Base-by-base conservation (phyloP, 2,329 filamentous ascomycete species). In the Coniochaeta sp. region DNA sequence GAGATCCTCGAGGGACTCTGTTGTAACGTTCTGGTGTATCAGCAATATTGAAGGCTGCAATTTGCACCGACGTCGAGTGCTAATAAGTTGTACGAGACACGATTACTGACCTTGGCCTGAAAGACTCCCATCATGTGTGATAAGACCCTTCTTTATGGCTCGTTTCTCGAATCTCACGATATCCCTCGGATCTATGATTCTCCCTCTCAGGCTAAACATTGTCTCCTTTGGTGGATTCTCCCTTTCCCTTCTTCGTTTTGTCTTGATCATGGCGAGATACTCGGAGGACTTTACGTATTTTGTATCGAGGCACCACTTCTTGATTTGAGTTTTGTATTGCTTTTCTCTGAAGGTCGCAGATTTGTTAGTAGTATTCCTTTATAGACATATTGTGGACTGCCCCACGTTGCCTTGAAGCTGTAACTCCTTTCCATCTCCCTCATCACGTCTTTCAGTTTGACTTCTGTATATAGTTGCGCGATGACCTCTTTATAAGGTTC, bases 391-490 rank as follows among this genome's bases (percentile, higher is more conserved):
- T 22, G 31, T 58, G 12, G 34, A 40, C 14, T 14, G 14, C 19
- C 68, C 58, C 55, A 72, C 70, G 70, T 72, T 12, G 69, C 70
- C 26, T 68, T 69, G 65, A 72, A 72, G 50, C 47, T 59, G 57
- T 71, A 66, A 0, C 60, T 60, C 14, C 40, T 52, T 43, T 72
- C 63, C 70, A 72, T 72, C 40, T 74, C 70, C n/a, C 68, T 67
- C 67, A 74, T 74, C 34, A 73, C 73, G 12, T 74, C 69, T 33
- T 73, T 72, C 19, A 75, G 67, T 62, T 72, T 75, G 63, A 73
- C 70, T 24, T 66, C 66, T 38, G 63, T 67, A 63, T 72, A 72
- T 8, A 71, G 63, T 19, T 66, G 61, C 6, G 65, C 64, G 44
- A 72, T 71, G 58, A 65, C 57, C 6, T 66, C 67, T 6, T 65